Percentiles rank a stretch among this genome's conserved stretches.
Evolutionary conservation across 2,329 filamentous ascomycete genomes (phyloP).

Genomic region (Neopestalotiopsis rosae): DNA sequence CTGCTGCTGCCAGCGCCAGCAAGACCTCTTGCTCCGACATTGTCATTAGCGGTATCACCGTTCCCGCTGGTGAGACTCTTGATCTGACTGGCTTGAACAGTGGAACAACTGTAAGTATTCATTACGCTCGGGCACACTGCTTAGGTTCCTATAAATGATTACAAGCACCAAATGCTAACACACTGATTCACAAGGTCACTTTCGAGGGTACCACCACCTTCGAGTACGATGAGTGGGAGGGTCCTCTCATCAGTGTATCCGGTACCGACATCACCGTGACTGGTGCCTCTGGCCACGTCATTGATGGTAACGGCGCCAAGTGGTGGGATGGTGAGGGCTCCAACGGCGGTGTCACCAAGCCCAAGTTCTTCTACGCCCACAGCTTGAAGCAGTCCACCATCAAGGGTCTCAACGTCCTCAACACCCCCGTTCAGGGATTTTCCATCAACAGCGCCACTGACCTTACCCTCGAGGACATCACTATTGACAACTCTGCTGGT

Average conservation of each 20-base stretch:
- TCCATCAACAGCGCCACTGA: slow-evolving; percentile 47
- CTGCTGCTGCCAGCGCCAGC: slow-evolving; percentile 50
- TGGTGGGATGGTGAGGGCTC: slow-evolving; percentile 68
- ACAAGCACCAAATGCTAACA: neutral
- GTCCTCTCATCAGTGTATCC: slow-evolving; percentile 66
- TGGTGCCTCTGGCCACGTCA: slow-evolving; percentile 54
- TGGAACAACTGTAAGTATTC: slow-evolving; percentile 48
- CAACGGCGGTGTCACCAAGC: slow-evolving; percentile 67
- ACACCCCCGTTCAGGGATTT: slow-evolving; percentile 61
- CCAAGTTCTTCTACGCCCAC: slow-evolving; percentile 65
- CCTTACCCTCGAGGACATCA: slow-evolving; percentile 52
- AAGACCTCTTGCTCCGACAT: slow-evolving; percentile 61
- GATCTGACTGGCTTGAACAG: slow-evolving; percentile 58
- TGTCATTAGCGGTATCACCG: slow-evolving; percentile 55
- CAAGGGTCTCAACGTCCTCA: slow-evolving; percentile 54
- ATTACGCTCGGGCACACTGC: neutral
- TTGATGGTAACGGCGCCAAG: slow-evolving; percentile 60
- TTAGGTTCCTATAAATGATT: neutral
- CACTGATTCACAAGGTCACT: slow-evolving; percentile 16
- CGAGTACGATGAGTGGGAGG: slow-evolving; percentile 68
- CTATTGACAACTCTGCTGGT: slow-evolving; percentile 63
- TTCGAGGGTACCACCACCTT: slow-evolving; percentile 67
- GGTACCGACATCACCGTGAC: slow-evolving; percentile 61
- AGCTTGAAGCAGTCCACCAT: slow-evolving; percentile 55
- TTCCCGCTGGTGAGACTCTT: slow-evolving; percentile 63